A percentile compares a stretch with the other conserved stretches of the same genome.
Evolutionary conservation across 228 moss, liverwort and hornwort species (phyloP).

Genomic region (Sphagnum magellanicum): DNA sequence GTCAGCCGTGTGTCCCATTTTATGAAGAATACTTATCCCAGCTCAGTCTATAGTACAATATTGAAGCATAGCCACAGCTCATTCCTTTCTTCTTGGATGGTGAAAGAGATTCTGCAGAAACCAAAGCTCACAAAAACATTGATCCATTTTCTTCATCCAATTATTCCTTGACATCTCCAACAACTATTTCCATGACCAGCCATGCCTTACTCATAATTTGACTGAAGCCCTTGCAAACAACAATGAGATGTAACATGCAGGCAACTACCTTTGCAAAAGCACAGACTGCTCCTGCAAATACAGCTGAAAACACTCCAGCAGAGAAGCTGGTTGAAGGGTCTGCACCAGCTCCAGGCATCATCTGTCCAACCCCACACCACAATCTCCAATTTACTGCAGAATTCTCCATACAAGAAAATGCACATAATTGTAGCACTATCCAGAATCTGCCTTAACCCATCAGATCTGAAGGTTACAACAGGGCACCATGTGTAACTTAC

Average conservation of each 20-base stretch:
- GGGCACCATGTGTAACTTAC: constrained; percentile 17
- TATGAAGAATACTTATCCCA: too few relatives aligned
- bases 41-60: background rate
- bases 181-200: background rate
- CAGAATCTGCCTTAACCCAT: too few relatives aligned
- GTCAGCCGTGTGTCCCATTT: too few relatives aligned
- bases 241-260: background rate
- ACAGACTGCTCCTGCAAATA: constrained; percentile 52
- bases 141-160: background rate
- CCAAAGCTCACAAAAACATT: background rate
- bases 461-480: too few relatives aligned
- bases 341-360: constrained; percentile 14
- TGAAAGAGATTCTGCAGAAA: background rate
- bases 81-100: background rate
- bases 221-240: background rate
- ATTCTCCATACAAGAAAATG: background rate
- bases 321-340: constrained; percentile 37
- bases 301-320: constrained; percentile 53
- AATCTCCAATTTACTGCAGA: constrained; percentile 1
- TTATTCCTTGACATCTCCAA: background rate
- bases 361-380: constrained; percentile 10
- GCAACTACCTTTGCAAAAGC: constrained; percentile 55
- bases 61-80: background rate
- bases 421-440: too few relatives aligned
- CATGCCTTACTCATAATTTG: background rate